A percentile compares a stretch with the other conserved stretches of the same genome.
Conservation (phyloP, 1,284 basidiomycete species). For the Laetiporus sulphureus region DNA sequence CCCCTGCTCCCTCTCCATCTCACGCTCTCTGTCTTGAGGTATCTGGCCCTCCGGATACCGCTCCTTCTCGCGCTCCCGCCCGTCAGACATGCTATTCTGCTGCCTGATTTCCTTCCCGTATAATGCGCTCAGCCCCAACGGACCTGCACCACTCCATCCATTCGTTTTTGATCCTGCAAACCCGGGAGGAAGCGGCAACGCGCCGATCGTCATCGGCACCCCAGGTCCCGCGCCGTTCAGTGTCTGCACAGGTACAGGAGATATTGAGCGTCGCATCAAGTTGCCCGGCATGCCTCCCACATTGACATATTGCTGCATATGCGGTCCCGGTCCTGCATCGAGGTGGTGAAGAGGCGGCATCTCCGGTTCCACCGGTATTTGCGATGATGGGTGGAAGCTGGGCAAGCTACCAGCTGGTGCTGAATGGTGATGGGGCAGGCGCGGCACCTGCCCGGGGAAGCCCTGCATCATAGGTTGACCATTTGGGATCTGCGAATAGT, state of each 20-base stretch:
- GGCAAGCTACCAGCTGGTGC: slow-evolving; percentile 18
- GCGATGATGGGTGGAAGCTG: slow-evolving; percentile 15
- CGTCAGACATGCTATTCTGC: slow-evolving; percentile 22
- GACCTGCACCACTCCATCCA: slow-evolving; percentile 13
- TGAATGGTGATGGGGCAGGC: slow-evolving; percentile 23
- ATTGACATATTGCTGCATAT: slow-evolving; percentile 16
- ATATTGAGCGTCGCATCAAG: slow-evolving; percentile 24
- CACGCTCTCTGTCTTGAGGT: slow-evolving; percentile 22
- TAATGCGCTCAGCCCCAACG: slow-evolving; percentile 6
- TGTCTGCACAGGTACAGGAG: slow-evolving; percentile 22
- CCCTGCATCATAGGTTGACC: slow-evolving; percentile 14
- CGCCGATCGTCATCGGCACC: slow-evolving; percentile 11
- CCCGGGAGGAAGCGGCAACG: slow-evolving; percentile 14
- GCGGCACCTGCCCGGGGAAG: slow-evolving; percentile 16
- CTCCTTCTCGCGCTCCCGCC: slow-evolving; percentile 21
- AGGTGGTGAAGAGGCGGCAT: slow-evolving; percentile 15
- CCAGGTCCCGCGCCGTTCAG: slow-evolving; percentile 11
- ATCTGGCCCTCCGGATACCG: slow-evolving; percentile 22
- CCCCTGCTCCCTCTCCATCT: slow-evolving; percentile 20
- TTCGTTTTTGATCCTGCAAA: slow-evolving; percentile 16
- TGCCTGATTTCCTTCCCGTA: slow-evolving; percentile 15
- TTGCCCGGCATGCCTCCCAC: slow-evolving; percentile 13
- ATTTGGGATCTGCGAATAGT: slow-evolving; percentile 8
- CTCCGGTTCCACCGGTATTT: slow-evolving; percentile 23
- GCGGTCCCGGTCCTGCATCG: slow-evolving; percentile 12